A percentile compares a stretch with the other conserved stretches of the same genome.
phyloP scores from a whole-genome alignment of 1,284 basidiomycete species.

The Abortiporus biennis region DNA sequence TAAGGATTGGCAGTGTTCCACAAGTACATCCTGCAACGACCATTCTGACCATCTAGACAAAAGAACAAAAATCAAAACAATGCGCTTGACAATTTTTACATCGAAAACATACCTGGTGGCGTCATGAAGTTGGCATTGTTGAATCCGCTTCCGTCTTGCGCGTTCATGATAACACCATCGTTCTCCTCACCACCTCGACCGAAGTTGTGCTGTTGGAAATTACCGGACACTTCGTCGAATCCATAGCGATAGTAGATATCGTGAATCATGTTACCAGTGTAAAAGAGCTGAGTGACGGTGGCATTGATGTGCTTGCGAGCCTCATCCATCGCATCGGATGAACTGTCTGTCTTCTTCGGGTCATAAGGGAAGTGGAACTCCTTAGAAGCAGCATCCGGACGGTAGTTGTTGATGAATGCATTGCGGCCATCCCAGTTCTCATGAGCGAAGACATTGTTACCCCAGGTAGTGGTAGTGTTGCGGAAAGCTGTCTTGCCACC shows the following conservation, averaged over 20 bases:
- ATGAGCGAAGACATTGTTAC: constrained; percentile 89
- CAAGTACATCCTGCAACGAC: constrained; percentile 94
- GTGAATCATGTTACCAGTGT: constrained; percentile 83
- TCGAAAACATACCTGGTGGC: no score
- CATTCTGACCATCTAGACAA: constrained; percentile 58
- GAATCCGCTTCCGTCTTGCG: constrained; percentile 90
- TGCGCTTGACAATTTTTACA: no score
- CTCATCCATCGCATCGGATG: constrained; percentile 48
- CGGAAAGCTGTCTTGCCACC: constrained; percentile 36
- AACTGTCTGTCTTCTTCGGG: constrained; percentile 42
- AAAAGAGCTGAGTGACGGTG: constrained; percentile 88
- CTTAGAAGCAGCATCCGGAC: constrained; percentile 58
- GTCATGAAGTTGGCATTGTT: constrained; percentile 89
- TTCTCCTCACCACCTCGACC: constrained; percentile 81
- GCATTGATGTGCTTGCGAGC: constrained; percentile 82
- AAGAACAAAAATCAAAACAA: background rate
- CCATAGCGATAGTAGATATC: constrained; percentile 80
- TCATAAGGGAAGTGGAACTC: constrained; percentile 72
- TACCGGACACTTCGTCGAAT: constrained; percentile 87
- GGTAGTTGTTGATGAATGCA: constrained; percentile 71
- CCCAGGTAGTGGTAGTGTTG: constrained; percentile 79
- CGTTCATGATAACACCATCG: constrained; percentile 91
- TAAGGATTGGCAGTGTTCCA: constrained; percentile 90
- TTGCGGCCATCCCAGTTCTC: constrained; percentile 88
- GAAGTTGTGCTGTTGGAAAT: constrained; percentile 98